A percentile compares a stretch with the other conserved stretches of the same genome.
Conservation (phyloP, 345 rosid genomes). For the Sisymbrium altissimum region DNA sequence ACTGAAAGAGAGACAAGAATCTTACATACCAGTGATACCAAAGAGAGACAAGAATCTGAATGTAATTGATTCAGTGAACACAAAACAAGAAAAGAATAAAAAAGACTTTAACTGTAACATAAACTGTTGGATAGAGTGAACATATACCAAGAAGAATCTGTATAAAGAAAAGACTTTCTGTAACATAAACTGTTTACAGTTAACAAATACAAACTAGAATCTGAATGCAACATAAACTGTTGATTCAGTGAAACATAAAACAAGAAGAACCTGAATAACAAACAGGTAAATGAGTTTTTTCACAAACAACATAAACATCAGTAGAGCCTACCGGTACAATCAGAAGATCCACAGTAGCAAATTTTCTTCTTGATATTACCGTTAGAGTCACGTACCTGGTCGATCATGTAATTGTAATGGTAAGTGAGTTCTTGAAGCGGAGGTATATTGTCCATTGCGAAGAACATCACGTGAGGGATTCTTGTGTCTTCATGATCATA, state of each 20-base stretch:
- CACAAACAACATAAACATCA: slow-evolving; percentile 19
- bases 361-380: slow-evolving; percentile 69
- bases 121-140: too few relatives aligned
- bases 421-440: slow-evolving; percentile 85
- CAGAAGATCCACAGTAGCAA: slow-evolving; percentile 76
- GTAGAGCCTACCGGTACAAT: slow-evolving; percentile 76
- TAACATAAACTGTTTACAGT: not conserved
- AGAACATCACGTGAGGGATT: slow-evolving; percentile 85
- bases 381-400: slow-evolving; percentile 57
- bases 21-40: too few relatives aligned
- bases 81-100: too few relatives aligned
- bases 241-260: not conserved
- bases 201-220: not conserved
- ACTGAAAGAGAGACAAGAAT: too few relatives aligned
- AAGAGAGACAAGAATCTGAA: not conserved
- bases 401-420: slow-evolving; percentile 66
- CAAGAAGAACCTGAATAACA: not conserved
- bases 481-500: slow-evolving; percentile 71
- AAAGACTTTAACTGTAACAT: too few relatives aligned
- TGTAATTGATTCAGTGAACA: too few relatives aligned
- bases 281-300: not conserved
- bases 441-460: slow-evolving; percentile 82
- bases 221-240: not conserved
- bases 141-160: too few relatives aligned
- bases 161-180: too few relatives aligned